Conservation (phyloP, 495 filamentous ascomycete species). For the Massariosphaeria phaeospora region DNA sequence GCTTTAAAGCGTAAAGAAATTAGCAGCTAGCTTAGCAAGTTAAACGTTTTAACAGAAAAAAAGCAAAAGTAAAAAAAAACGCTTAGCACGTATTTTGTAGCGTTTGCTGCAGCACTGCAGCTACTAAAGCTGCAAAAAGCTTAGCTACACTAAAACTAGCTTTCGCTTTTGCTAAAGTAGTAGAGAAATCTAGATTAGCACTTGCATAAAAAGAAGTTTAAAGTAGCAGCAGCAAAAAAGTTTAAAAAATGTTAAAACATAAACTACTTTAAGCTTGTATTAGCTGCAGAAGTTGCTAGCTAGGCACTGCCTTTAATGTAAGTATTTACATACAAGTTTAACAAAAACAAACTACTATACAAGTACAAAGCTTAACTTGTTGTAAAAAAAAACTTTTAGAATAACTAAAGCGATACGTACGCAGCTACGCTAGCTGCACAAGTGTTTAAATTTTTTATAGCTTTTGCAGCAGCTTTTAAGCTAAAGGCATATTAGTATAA, state of each 20-base stretch:
- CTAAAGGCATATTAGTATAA: conserved; percentile 11
- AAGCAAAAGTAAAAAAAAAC: background rate
- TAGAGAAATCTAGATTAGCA: background rate
- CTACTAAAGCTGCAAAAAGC: background rate
- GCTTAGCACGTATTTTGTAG: background rate
- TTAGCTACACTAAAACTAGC: background rate
- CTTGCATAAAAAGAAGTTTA: background rate
- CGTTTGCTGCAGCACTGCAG: background rate
- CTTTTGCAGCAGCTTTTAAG: conserved; percentile 6
- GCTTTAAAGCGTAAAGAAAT: background rate
- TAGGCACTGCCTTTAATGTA: conserved; percentile 25
- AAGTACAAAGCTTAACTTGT: conserved; percentile 15
- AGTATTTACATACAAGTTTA: conserved; percentile 27
- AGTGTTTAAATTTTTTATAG: conserved; percentile 9
- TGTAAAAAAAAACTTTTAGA: conserved; percentile 13
- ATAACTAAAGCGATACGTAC: conserved; percentile 2
- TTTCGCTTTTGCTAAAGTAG: background rate
- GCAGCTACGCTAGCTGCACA: conserved; percentile 11
- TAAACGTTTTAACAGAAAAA: background rate
- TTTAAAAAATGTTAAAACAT: background rate
- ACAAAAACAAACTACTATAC: conserved; percentile 12
- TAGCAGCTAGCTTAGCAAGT: background rate
- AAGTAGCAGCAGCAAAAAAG: background rate
- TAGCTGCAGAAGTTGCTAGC: background rate
- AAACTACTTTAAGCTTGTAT: conserved; percentile 6